Percentiles rank a stretch among this genome's conserved stretches.
phyloP scores from a whole-genome alignment of 306 rosid species.

The Vigna nakashimae region DNA sequence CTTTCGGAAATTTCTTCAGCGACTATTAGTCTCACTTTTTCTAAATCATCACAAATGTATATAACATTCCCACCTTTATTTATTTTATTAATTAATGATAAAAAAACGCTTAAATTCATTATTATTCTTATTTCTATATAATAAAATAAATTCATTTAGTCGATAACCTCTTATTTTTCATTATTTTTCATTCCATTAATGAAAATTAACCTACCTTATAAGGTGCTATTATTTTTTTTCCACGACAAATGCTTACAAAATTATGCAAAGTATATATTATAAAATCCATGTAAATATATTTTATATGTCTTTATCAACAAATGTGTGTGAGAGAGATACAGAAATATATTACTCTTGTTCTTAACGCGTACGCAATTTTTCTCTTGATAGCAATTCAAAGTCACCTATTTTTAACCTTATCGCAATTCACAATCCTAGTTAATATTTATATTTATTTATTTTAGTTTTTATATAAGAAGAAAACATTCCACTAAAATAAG shows the following conservation, averaged over 20 bases:
- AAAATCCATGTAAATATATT: neutral
- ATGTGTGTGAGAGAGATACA: too few relatives aligned
- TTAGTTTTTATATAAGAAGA: too few relatives aligned
- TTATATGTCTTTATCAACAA: too few relatives aligned
- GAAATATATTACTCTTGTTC: neutral
- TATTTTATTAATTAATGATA: too few relatives aligned
- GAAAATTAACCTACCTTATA: neutral
- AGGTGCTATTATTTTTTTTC: neutral
- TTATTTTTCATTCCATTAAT: neutral
- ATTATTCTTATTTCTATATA: neutral
- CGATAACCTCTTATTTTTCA: neutral
- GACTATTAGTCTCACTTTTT: neutral
- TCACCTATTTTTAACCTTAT: conserved; percentile 4
- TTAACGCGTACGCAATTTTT: conserved; percentile 4
- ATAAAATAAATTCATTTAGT: neutral
- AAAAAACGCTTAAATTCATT: too few relatives aligned
- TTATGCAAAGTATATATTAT: neutral
- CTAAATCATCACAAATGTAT: neutral
- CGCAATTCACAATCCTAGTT: neutral
- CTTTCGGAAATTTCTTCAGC: conserved; percentile 35
- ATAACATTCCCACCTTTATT: neutral
- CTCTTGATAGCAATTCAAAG: neutral
- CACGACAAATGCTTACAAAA: neutral
- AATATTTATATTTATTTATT: too few relatives aligned
- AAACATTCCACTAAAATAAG: too few relatives aligned